Conservation (phyloP, 1,139 yeast species). For the Blastobotrys buckinghamii region DNA sequence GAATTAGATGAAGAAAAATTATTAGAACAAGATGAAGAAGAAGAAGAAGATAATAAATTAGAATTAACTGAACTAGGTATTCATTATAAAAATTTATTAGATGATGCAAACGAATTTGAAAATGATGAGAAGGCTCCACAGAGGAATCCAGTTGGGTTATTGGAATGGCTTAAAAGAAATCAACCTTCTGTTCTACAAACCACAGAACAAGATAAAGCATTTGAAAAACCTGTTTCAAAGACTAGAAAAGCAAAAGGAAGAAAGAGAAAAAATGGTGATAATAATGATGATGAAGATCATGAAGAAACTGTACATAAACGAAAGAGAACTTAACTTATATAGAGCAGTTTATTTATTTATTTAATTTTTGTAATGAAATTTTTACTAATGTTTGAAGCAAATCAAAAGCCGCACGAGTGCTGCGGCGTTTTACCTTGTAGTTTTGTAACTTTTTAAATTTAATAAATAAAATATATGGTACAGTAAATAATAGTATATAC, state of each 20-base stretch:
- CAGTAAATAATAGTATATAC: too few relatives aligned
- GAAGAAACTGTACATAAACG: not conserved
- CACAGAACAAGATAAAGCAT: not conserved
- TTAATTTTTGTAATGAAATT: too few relatives aligned
- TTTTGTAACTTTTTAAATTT: too few relatives aligned
- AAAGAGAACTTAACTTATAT: not conserved
- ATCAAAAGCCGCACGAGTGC: too few relatives aligned
- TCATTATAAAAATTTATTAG: conserved; percentile 16
- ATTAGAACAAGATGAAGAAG: not conserved
- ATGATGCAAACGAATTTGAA: conserved; percentile 20
- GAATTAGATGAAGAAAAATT: conserved; percentile 10
- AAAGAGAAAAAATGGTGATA: conserved; percentile 1
- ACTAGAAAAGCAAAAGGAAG: conserved; percentile 3
- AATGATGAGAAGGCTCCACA: conserved; percentile 23
- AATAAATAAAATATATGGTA: too few relatives aligned
- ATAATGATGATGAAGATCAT: not conserved
- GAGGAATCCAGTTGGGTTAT: conserved; percentile 25
- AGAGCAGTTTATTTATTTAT: too few relatives aligned
- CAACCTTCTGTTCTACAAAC: conserved; percentile 20
- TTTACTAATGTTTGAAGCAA: too few relatives aligned
- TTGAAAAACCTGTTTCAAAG: conserved; percentile 5
- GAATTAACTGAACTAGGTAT: conserved; percentile 16
- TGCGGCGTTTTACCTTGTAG: too few relatives aligned
- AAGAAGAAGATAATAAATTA: not conserved
- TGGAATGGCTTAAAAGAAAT: conserved; percentile 27